Evolutionary conservation across 1,284 basidiomycete genomes (phyloP).

Genomic region (Leucoagaricus sp.): DNA sequence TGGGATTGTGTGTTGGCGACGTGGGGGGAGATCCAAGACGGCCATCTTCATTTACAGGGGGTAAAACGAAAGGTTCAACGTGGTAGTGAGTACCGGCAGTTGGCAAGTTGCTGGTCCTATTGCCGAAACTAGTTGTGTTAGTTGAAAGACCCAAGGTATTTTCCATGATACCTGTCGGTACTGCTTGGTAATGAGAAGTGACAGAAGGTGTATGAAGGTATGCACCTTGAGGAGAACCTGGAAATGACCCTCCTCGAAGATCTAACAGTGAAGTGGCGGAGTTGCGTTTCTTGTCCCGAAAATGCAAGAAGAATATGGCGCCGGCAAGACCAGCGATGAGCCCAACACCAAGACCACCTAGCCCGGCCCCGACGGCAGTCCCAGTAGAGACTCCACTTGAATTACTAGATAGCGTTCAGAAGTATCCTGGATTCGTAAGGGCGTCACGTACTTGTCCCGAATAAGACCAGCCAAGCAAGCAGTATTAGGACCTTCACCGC

Average conservation of each 20-base stretch:
- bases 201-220: slow-evolving; percentile 14
- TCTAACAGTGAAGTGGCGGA: slow-evolving; percentile 22
- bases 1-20: neutral
- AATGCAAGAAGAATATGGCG: slow-evolving; percentile 31
- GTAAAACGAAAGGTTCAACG: slow-evolving; percentile 48
- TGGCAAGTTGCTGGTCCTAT: slow-evolving; percentile 17
- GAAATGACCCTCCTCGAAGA: slow-evolving; percentile 19
- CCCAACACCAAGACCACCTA: slow-evolving; percentile 47
- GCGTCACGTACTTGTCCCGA: neutral
- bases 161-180: slow-evolving; percentile 21
- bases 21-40: slow-evolving; percentile 16
- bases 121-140: neutral
- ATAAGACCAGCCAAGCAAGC: slow-evolving; percentile 29
- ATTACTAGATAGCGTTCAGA: no score
- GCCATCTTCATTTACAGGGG: slow-evolving; percentile 30
- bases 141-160: slow-evolving; percentile 15
- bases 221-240: slow-evolving; percentile 19
- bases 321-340: slow-evolving; percentile 36
- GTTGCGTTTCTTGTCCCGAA: slow-evolving; percentile 19
- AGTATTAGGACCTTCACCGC: slow-evolving; percentile 30
- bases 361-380: slow-evolving; percentile 39
- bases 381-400: slow-evolving; percentile 15
- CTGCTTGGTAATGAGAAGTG: slow-evolving; percentile 26
- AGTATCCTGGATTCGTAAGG: neutral
- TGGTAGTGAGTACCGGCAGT: slow-evolving; percentile 33